These are phyloP conservation scores for Akanthomyces uredinophilus DNA, from an alignment of 2,329 filamentous ascomycete genomes.

Conservation along the genomic window DNA sequence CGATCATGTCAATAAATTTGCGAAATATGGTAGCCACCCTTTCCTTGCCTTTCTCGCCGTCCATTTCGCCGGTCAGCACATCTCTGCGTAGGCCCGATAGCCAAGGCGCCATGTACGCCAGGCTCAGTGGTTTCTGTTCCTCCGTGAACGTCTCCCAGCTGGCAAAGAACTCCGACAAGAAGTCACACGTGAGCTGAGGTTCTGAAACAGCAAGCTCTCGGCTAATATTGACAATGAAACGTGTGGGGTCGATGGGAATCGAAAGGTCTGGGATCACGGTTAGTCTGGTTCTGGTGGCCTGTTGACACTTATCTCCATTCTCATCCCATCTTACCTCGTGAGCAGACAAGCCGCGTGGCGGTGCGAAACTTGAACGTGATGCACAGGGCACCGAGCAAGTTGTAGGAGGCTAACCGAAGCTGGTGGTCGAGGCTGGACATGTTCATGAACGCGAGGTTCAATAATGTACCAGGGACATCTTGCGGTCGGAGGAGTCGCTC, in stretches of 20 bases:
- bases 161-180: slow-evolving; percentile 68
- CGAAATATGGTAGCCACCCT: slow-evolving; percentile 59
- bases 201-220: slow-evolving; percentile 57
- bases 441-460: slow-evolving; percentile 64
- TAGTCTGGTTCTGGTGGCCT: background rate
- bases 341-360: slow-evolving; percentile 55
- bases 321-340: slow-evolving; percentile 46
- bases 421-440: slow-evolving; percentile 56
- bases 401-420: slow-evolving; percentile 61
- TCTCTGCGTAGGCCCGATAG: slow-evolving; percentile 55
- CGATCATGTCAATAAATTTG: slow-evolving; percentile 61
- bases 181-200: slow-evolving; percentile 63
- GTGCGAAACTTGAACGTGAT: slow-evolving; percentile 63
- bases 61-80: slow-evolving; percentile 52
- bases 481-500: slow-evolving; percentile 64
- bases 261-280: slow-evolving; percentile 46
- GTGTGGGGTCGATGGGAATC: slow-evolving; percentile 57
- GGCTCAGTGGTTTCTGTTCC: slow-evolving; percentile 60
- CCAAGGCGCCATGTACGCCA: slow-evolving; percentile 69
- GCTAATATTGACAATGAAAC: slow-evolving; percentile 62
- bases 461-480: slow-evolving; percentile 63
- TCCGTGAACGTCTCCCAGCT: slow-evolving; percentile 66
- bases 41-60: slow-evolving; percentile 62
- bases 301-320: background rate
- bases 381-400: slow-evolving; percentile 61